Conservation (phyloP, 108 stramenopile species). For the Aureococcus anophagefferens region DNA sequence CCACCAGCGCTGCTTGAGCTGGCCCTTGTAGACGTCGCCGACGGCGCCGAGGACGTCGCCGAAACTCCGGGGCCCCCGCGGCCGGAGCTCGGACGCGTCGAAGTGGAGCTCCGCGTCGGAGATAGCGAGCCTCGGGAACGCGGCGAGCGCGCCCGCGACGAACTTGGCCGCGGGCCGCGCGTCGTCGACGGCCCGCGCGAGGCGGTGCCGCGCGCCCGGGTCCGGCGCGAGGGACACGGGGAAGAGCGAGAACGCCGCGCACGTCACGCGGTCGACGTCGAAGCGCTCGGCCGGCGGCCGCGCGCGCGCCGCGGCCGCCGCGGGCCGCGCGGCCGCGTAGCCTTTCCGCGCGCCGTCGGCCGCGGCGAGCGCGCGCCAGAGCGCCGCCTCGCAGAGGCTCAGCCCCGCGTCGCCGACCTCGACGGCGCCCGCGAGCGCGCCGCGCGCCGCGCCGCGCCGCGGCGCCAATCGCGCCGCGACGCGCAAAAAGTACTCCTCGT, state of each 20-base stretch:
- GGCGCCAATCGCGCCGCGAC: too few relatives aligned
- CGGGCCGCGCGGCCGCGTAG: too few relatives aligned
- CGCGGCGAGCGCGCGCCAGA: too few relatives aligned
- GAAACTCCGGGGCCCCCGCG: background rate
- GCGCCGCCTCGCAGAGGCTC: too few relatives aligned
- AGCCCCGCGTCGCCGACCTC: too few relatives aligned
- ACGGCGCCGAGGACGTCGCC: background rate
- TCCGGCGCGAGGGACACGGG: background rate
- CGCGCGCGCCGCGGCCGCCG: too few relatives aligned
- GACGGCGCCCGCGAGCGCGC: too few relatives aligned
- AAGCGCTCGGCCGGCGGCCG: background rate
- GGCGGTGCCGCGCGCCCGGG: background rate
- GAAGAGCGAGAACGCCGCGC: background rate
- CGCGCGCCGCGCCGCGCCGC: too few relatives aligned
- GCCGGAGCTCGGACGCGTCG: background rate
- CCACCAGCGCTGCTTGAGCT: background rate
- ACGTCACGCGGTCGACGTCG: background rate
- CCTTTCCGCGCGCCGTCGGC: too few relatives aligned
- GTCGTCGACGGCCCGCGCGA: background rate
- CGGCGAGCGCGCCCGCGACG: background rate
- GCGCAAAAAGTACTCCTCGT: too few relatives aligned
- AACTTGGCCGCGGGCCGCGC: background rate
- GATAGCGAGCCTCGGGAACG: background rate
- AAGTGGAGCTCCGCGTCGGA: background rate
- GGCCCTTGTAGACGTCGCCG: background rate